Base-by-base conservation (phyloP, 441 rosid species). In the Syzygium malaccense region DNA sequence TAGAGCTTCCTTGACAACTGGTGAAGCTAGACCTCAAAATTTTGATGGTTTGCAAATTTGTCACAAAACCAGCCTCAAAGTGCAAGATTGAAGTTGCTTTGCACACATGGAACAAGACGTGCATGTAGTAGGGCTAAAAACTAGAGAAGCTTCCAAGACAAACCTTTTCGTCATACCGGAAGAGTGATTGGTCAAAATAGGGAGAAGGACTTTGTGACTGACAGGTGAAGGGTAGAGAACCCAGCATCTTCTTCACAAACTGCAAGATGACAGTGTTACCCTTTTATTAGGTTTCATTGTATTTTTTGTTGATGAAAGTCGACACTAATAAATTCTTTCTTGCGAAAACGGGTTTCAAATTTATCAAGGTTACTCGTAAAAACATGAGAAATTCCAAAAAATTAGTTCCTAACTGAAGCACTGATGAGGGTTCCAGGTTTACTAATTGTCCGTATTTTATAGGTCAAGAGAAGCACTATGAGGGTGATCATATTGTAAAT, bases 151-250 rank as follows among this genome's bases (percentile, higher is more conserved):
- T 62, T 64, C 51, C 55, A 90, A 89, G 91, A 86, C 94, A 87
- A 89, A 97, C 99, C 98, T 98, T 98, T 90, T 98, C 99, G 91
- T 97, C 99, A 64, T 91, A 98, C 85, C 98, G 97, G 91, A 96
- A 98, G 87, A 98, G 98, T 89, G 97, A 95, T 64, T 95, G 99
- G 91, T 98, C 99, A 87, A 97, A 97, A 89, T 97, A 98, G 85
- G 99, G 99, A 87, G 99, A 98, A 33, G 99, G 99, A 91, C 97
- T 95, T 88, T 93, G 95, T 91, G 99, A 97, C 89, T 98, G 99
- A 88, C 99, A 96, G 91, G 94, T 92, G 89, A 95, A 95, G 89
- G 99, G 97, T 92, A 98, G 94, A 48, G 98, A 92, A 55, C 90
- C 91, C 92, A 97, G 91, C 96, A 98, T 96, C 95, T 96, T 98